Evolutionary conservation across 73 alveolate species (phyloP), one percentile per base, ranked within the genome.

Genomic region (Blepharisma stoltei): DNA sequence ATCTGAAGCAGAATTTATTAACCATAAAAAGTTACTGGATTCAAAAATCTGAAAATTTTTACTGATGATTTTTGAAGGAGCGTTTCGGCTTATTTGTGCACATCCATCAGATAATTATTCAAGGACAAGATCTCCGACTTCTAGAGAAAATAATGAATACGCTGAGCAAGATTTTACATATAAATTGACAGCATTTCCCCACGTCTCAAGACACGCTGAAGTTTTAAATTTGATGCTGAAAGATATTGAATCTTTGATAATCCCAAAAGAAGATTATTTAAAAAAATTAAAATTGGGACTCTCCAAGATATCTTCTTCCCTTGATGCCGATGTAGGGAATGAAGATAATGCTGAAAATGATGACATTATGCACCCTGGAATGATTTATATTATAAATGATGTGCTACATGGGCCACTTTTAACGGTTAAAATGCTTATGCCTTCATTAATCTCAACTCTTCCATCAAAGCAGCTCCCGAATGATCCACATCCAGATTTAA

Each of bases 191-290:
- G 14, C 73, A 18, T 60, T 14, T 60, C 73, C 73, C 0, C 73
- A 60, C 5, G 73, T 60, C 18, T 9, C 23, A 18, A 14, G 73
- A 38, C 73, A 60, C 5, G 14, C 23, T 25, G 73, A 60, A 25
- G 23, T 60, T 25, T 60, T 60, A 38, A 60, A 60, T 38, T 25
- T 60, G 38, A 60, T 60, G 73, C 45, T 60, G 38, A 60, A 60
- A 60, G 73, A 60, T 5, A 60, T 60, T n/a, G 73, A 60, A 60
- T 14, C 73, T 60, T 25, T 60, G 18, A 60, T 60, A 38, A 60
- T 60, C 23, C 73, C 73, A 14, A 60, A 38, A 60, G 73, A 60
- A 25, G 73, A 60, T 25, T 60, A 60, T 60, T 60, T 60, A 25
- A 60, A 60, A 25, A 60, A 60, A n/a, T 25, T 60, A 38, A 60